These are phyloP conservation scores for Ophiosphaerella herpotricha DNA, from an alignment of 2,329 filamentous ascomycete species.

Conservation along the genomic window DNA sequence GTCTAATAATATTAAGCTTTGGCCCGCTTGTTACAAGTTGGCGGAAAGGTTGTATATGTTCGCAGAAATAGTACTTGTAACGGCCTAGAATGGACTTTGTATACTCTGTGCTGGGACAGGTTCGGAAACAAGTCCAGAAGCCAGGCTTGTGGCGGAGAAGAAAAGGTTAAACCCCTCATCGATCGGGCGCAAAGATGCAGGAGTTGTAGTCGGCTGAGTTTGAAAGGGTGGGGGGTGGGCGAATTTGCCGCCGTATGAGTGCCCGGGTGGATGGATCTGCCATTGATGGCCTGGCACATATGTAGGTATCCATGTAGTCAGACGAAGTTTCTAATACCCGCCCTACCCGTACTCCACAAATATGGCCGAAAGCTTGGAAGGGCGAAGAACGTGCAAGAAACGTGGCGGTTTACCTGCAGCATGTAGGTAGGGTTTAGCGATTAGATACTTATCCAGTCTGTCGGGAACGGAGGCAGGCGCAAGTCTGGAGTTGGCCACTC, in stretches of 20 bases:
- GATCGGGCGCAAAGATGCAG: neutral
- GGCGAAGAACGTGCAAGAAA: neutral
- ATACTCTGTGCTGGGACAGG: no score
- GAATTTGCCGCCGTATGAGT: constrained; percentile 1
- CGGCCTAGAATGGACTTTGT: no score
- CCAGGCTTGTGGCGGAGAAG: neutral
- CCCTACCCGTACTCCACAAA: no score
- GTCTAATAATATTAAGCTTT: no score
- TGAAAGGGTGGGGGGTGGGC: constrained; percentile 1
- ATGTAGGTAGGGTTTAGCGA: constrained; percentile 1
- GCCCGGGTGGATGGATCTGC: neutral
- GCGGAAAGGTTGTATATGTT: no score
- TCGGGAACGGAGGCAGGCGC: constrained; percentile 18
- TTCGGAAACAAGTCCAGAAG: constrained; percentile 1
- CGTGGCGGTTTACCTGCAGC: neutral
- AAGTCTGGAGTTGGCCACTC: no score
- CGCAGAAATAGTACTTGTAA: no score
- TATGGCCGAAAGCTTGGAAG: neutral
- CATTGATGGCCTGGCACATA: neutral
- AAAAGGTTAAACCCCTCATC: neutral
- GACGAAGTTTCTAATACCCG: neutral
- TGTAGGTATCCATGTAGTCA: neutral
- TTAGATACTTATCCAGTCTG: constrained; percentile 6
- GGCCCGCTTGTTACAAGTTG: no score
- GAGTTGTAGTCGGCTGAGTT: neutral